phyloP scores from a whole-genome alignment of 2,329 filamentous ascomycete genomes.

The Exophiala sp. region DNA sequence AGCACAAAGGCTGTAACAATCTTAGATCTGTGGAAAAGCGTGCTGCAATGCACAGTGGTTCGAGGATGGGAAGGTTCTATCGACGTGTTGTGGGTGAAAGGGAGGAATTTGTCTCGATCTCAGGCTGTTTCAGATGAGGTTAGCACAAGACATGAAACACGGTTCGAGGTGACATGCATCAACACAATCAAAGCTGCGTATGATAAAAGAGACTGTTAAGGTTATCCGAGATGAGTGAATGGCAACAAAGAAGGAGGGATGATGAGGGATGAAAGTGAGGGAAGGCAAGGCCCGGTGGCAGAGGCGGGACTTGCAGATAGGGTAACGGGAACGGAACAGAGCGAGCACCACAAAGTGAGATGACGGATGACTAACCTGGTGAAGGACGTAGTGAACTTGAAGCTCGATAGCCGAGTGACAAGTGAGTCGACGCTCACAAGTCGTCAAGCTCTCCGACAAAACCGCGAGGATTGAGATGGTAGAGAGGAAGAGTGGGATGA shows the following conservation, averaged over 20 bases:
- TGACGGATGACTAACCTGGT: constrained; percentile 16
- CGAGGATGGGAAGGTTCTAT: constrained; percentile 3
- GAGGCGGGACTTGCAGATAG: constrained; percentile 6
- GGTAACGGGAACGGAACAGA: background rate
- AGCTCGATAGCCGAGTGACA: constrained; percentile 12
- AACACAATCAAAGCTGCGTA: background rate
- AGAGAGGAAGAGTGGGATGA: constrained; percentile 10
- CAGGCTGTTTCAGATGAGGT: constrained; percentile 25
- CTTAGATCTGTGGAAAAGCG: background rate
- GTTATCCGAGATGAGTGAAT: too few relatives aligned
- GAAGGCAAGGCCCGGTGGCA: background rate
- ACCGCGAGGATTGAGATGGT: constrained; percentile 2
- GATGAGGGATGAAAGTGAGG: background rate
- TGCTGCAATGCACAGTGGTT: constrained; percentile 3
- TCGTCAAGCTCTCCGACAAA: constrained; percentile 14
- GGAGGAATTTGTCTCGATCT: constrained; percentile 16
- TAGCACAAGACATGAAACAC: constrained; percentile 7
- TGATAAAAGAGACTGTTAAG: background rate
- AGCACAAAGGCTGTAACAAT: constrained; percentile 15
- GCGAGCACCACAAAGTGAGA: constrained; percentile 4
- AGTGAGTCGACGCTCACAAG: constrained; percentile 25
- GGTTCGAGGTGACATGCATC: background rate
- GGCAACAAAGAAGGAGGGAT: too few relatives aligned
- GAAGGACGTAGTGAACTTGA: constrained; percentile 8
- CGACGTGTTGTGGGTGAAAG: constrained; percentile 5